Percentiles rank a stretch among this genome's conserved stretches.
Evolutionary conservation across 1,284 basidiomycete genomes (phyloP).

Genomic region (Sanghuangporus weigelae): DNA sequence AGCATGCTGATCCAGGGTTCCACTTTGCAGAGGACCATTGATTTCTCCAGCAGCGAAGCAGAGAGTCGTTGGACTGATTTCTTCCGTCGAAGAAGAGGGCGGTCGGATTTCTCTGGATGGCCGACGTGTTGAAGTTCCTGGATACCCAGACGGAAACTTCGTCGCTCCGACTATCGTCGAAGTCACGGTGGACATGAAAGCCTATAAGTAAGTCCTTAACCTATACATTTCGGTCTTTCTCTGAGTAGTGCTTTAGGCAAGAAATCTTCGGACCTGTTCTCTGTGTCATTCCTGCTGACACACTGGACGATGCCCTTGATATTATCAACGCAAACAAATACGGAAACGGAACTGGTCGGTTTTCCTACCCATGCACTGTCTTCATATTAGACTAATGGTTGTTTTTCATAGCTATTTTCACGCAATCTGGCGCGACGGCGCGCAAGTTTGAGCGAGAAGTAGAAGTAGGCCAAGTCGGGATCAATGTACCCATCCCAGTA

Average conservation of each 20-base stretch:
- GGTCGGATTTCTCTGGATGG: constrained; percentile 90
- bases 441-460: constrained; percentile 89
- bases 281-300: constrained; percentile 75
- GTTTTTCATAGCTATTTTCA: constrained; percentile 70
- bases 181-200: constrained; percentile 77
- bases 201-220: constrained; percentile 65
- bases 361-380: not conserved
- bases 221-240: not conserved
- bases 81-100: constrained; percentile 80
- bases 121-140: constrained; percentile 60
- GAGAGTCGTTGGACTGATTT: constrained; percentile 75
- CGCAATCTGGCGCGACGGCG: constrained; percentile 93
- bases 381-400: not conserved
- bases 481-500: constrained; percentile 92
- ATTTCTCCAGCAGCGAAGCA: constrained; percentile 87
- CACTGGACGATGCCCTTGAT: constrained; percentile 86
- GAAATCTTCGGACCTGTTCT: constrained; percentile 97
- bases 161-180: constrained; percentile 92
- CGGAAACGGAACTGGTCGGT: constrained; percentile 74
- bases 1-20: constrained; percentile 3
- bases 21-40: constrained; percentile 71
- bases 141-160: constrained; percentile 91
- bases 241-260: constrained; percentile 45
- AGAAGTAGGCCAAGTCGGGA: constrained; percentile 89
- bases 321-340: constrained; percentile 89